A percentile compares a stretch with the other conserved stretches of the same genome.
Conservation (phyloP, 129 eudicot species). For the Ambrosia artemisiifolia region DNA sequence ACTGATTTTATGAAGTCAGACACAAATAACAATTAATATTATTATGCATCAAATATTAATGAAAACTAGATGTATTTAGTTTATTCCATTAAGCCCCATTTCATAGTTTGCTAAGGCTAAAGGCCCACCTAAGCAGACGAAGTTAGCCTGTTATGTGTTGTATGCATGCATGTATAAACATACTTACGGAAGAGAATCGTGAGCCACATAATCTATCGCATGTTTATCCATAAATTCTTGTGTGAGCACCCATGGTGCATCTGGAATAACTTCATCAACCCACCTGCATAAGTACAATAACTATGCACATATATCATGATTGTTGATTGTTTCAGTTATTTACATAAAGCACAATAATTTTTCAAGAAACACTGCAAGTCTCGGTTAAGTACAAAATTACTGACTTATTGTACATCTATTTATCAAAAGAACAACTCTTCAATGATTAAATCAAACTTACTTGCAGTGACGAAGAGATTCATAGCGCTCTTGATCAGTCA, state of each 20-base stretch:
- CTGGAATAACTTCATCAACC: slow-evolving; percentile 99
- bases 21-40: slow-evolving; percentile 14
- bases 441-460: slow-evolving; percentile 34
- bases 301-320: background rate
- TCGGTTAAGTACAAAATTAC: slow-evolving; percentile 7
- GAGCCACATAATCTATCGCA: slow-evolving; percentile 90
- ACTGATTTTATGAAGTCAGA: slow-evolving; percentile 39
- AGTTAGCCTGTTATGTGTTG: slow-evolving; percentile 6
- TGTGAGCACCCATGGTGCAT: slow-evolving; percentile 92
- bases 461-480: slow-evolving; percentile 92
- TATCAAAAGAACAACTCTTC: background rate
- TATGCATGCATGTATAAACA: background rate
- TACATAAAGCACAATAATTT: background rate
- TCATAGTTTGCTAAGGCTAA: background rate
- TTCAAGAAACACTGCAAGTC: background rate
- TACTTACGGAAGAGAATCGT: slow-evolving; percentile 95
- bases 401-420: background rate
- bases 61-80: background rate
- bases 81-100: slow-evolving; percentile 1
- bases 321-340: background rate
- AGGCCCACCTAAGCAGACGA: background rate
- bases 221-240: slow-evolving; percentile 93
- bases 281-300: slow-evolving; percentile 50
- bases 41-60: background rate
- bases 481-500: slow-evolving; percentile 69